A percentile compares a stretch with the other conserved stretches of the same genome.
phyloP scores from a whole-genome alignment of 2,329 filamentous ascomycete species.

The Ophiocordyceps polyrhachis-furcata region DNA sequence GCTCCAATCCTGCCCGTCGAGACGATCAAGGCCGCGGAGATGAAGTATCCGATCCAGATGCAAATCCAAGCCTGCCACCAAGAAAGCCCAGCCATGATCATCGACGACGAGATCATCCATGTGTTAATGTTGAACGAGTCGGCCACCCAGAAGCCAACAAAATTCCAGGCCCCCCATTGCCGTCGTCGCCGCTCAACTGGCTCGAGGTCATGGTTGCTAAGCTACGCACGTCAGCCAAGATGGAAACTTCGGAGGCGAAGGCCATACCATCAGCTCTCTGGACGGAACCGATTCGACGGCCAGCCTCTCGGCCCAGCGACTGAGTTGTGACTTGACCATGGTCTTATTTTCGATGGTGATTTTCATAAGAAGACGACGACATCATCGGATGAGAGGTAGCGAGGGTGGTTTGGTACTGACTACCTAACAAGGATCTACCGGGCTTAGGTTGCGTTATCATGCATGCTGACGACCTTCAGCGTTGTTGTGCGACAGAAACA shows the following conservation, averaged over 20 bases:
- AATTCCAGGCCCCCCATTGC: constrained; percentile 77
- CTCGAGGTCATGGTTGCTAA: constrained; percentile 71
- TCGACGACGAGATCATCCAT: constrained; percentile 82
- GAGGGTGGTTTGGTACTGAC: too few species aligned
- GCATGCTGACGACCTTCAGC: too few species aligned
- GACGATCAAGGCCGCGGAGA: constrained; percentile 58
- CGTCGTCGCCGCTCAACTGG: constrained; percentile 61
- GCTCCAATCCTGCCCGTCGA: constrained; percentile 70
- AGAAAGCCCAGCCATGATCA: constrained; percentile 58
- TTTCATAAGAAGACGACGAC: too few species aligned
- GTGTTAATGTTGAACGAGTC: constrained; percentile 82
- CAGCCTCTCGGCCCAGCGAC: constrained; percentile 36
- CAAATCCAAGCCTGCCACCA: constrained; percentile 92
- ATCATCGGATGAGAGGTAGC: too few species aligned
- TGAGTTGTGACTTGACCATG: constrained; percentile 18
- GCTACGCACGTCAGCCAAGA: constrained; percentile 16
- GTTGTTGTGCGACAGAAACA: too few species aligned
- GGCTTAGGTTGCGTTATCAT: too few species aligned
- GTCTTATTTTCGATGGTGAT: constrained; percentile 1
- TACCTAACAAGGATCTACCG: too few species aligned
- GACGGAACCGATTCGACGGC: constrained; percentile 57
- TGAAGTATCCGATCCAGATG: constrained; percentile 70
- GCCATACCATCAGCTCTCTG: constrained; percentile 54
- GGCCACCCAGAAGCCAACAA: constrained; percentile 73
- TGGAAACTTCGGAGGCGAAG: not conserved